A percentile compares a stretch with the other conserved stretches of the same genome.
Conservation (phyloP, 1,139 yeast species). For the Blastobotrys raffinosifermentans region DNA sequence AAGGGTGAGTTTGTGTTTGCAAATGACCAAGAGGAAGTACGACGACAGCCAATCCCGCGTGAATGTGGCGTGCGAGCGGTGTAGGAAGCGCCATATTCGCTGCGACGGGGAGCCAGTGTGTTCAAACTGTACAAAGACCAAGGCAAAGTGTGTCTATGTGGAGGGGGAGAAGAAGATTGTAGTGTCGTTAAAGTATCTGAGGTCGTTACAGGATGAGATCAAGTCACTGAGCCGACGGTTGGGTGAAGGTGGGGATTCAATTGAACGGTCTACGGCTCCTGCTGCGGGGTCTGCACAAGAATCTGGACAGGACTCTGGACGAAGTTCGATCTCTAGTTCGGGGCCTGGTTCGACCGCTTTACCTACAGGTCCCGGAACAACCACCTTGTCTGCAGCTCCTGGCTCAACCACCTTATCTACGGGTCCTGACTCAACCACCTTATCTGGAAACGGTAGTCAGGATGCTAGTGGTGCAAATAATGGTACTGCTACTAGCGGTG, state of each 20-base stretch:
- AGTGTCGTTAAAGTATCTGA: conserved; percentile 67
- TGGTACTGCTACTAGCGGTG: conserved; percentile 1
- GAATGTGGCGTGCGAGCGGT: conserved; percentile 48
- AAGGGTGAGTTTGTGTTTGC: no score
- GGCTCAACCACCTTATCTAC: not conserved
- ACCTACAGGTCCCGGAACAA: not conserved
- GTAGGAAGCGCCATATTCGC: conserved; percentile 68
- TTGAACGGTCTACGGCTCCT: conserved; percentile 2
- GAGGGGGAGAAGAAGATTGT: conserved; percentile 76
- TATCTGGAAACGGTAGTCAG: conserved; percentile 1
- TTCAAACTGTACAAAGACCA: conserved; percentile 53
- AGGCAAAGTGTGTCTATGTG: conserved; percentile 62
- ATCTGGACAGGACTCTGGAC: not conserved
- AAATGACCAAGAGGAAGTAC: no score
- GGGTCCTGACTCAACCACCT: no score
- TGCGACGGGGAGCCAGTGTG: conserved; percentile 85
- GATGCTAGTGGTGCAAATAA: not conserved
- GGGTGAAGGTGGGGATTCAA: not conserved
- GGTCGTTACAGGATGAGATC: conserved; percentile 59
- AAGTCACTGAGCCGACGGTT: conserved; percentile 8
- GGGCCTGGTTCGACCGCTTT: not conserved
- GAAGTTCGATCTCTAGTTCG: not conserved
- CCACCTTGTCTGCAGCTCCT: not conserved
- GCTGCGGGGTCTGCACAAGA: conserved; percentile 2
- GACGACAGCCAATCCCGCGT: not conserved